phyloP scores from a whole-genome alignment of 75 land plant species.

The Picea glauca region DNA sequence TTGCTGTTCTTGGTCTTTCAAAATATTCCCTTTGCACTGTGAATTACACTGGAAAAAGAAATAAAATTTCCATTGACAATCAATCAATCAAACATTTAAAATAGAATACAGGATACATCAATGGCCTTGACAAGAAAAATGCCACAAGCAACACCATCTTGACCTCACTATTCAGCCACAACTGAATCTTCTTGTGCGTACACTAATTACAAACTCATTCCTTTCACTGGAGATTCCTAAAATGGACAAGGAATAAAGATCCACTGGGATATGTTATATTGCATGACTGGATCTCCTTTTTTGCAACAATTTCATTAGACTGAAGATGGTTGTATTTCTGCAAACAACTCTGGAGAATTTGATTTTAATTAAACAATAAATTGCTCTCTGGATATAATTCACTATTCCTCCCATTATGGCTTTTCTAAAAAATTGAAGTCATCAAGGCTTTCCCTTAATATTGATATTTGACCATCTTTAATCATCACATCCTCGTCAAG shows the following conservation, averaged over 20 bases:
- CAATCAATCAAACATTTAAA: neutral
- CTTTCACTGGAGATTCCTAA: neutral
- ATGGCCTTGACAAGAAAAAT: neutral
- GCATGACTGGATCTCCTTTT: neutral
- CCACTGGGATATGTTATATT: neutral
- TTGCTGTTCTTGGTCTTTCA: neutral
- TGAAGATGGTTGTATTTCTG: neutral
- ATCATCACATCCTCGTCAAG: conserved; percentile 84
- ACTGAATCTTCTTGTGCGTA: neutral
- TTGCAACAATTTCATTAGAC: neutral
- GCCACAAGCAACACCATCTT: neutral
- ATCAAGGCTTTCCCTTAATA: conserved; percentile 27
- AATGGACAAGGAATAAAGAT: neutral
- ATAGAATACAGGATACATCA: neutral
- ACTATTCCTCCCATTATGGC: neutral
- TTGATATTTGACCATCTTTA: conserved; percentile 88
- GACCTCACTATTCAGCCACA: neutral
- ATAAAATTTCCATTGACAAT: neutral
- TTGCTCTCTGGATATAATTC: neutral
- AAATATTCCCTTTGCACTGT: neutral
- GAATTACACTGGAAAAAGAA: neutral
- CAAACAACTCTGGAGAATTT: neutral
- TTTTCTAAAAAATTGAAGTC: neutral
- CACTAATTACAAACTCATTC: neutral
- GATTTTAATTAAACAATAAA: neutral